phyloP scores from a whole-genome alignment of 768 basidiomycete species.

The Asterophora lycoperdoides region DNA sequence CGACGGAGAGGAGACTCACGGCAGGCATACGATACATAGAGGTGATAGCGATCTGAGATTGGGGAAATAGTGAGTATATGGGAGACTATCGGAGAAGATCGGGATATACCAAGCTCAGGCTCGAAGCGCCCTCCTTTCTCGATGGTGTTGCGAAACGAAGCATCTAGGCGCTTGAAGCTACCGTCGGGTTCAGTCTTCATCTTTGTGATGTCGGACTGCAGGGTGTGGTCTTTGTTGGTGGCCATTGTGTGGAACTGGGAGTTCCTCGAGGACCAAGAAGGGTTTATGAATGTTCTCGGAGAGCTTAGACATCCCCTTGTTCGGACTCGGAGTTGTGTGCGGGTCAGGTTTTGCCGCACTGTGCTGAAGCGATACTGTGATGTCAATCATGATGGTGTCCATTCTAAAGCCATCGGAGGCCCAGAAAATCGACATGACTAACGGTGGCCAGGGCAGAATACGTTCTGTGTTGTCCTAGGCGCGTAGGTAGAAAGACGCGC shows the following conservation, averaged over 20 bases:
- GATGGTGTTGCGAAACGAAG: conserved; percentile 53
- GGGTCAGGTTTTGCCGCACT: too few species aligned
- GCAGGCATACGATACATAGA: conserved; percentile 85
- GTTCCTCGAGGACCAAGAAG: background rate
- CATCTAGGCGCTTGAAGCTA: conserved; percentile 48
- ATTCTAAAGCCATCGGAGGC: background rate
- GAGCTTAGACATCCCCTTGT: conserved; percentile 5
- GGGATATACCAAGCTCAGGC: conserved; percentile 66
- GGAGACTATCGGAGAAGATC: background rate
- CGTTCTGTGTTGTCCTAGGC: background rate
- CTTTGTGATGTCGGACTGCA: conserved; percentile 48
- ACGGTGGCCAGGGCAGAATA: background rate
- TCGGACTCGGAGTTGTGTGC: too few species aligned
- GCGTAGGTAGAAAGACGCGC: background rate
- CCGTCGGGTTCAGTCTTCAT: conserved; percentile 46
- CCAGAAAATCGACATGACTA: background rate
- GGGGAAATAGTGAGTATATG: background rate
- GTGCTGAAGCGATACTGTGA: conserved; percentile 6
- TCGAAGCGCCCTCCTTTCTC: conserved; percentile 55
- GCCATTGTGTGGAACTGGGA: conserved; percentile 13
- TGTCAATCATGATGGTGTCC: conserved; percentile 5
- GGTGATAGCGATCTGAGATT: conserved; percentile 75
- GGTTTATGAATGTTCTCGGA: conserved; percentile 4
- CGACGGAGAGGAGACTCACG: conserved; percentile 42
- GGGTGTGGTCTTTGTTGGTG: conserved; percentile 28